Evolutionary conservation across 169 alveolate genomes (phyloP).

Genomic region (Toxoplasma gondii): DNA sequence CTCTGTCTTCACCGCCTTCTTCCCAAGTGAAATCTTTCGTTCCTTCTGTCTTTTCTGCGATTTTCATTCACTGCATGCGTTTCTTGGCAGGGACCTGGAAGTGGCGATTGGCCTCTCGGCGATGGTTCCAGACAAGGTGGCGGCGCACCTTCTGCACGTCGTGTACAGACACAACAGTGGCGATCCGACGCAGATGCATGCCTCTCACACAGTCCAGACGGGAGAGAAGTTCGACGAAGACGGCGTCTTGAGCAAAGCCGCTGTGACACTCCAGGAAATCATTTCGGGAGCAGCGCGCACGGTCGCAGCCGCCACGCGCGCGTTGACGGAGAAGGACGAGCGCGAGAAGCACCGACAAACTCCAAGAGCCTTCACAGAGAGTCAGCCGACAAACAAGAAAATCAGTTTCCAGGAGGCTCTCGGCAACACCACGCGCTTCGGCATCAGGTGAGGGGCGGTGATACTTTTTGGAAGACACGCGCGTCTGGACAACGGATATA

Average conservation of each 20-base stretch:
- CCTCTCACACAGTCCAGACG: neutral
- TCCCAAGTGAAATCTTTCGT: too few relatives aligned
- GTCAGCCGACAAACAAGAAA: neutral
- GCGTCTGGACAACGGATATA: neutral
- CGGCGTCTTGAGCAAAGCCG: neutral
- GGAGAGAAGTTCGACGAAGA: neutral
- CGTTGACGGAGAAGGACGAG: neutral
- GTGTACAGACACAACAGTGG: neutral
- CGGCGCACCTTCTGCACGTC: neutral
- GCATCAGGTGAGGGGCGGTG: neutral
- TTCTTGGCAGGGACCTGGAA: constrained; percentile 2
- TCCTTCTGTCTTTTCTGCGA: neutral
- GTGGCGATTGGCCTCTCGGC: neutral
- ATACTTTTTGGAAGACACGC: neutral
- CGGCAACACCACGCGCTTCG: constrained; percentile 26
- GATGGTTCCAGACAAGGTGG: neutral
- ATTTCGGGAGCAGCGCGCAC: neutral
- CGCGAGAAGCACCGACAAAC: neutral
- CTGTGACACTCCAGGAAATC: neutral
- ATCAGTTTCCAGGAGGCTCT: neutral
- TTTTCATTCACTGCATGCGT: neutral
- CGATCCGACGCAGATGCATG: neutral
- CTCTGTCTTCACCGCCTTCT: too few relatives aligned
- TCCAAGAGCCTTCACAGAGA: neutral
- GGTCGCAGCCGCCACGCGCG: neutral